A percentile compares a stretch with the other conserved stretches of the same genome.
Conservation (phyloP, 2,329 filamentous ascomycete species). For the Neophaeococcomyces aloes region DNA sequence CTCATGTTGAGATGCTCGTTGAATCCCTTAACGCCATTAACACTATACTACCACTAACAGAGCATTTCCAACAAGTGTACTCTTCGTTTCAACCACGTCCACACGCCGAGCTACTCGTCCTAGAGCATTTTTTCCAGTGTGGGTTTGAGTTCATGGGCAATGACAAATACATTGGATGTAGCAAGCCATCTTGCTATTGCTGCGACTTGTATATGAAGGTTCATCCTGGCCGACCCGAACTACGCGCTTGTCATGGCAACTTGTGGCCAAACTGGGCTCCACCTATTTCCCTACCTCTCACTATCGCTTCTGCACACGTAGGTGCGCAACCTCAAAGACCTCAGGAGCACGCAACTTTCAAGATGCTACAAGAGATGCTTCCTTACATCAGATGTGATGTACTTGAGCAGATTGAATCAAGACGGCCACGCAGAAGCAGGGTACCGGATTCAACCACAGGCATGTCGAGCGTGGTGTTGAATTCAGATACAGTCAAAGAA, state of each 20-base stretch:
- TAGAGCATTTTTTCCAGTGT: conserved; percentile 37
- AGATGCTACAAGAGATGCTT: conserved; percentile 10
- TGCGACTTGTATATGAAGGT: conserved; percentile 30
- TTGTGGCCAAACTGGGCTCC: conserved; percentile 25
- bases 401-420: conserved; percentile 11
- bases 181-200: conserved; percentile 43
- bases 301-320: background rate
- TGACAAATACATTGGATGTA: conserved; percentile 42
- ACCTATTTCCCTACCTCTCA: conserved; percentile 18
- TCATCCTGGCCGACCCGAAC: conserved; percentile 24
- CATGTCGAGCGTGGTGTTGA: conserved; percentile 11
- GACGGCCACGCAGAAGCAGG: conserved; percentile 7
- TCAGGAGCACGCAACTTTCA: conserved; percentile 13
- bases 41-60: background rate
- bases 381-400: conserved; percentile 10
- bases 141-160: conserved; percentile 27
- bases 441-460: conserved; percentile 13
- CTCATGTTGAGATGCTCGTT: conserved; percentile 1
- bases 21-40: conserved; percentile 4
- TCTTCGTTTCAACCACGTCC: conserved; percentile 24
- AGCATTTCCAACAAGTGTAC: conserved; percentile 5
- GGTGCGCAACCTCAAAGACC: background rate
- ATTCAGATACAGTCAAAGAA: too few species aligned
- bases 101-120: conserved; percentile 40
- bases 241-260: conserved; percentile 23